phyloP scores from a whole-genome alignment of 176 grass and related monocot species.

The Cenchrus purpureus region DNA sequence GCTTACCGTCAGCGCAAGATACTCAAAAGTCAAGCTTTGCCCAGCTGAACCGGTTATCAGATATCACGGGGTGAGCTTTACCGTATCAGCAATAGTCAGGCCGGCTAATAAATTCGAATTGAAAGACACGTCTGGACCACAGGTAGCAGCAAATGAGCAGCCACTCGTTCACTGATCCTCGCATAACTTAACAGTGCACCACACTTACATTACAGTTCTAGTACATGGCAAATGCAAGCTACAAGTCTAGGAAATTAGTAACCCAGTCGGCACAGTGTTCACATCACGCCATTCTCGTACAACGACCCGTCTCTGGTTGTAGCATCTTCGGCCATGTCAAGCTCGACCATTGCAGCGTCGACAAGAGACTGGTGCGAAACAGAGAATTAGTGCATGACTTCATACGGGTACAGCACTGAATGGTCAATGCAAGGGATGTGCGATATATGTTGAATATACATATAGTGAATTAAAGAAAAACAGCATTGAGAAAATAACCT shows the following conservation, averaged over 20 bases:
- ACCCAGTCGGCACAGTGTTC: constrained; percentile 18
- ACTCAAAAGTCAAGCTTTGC: not conserved
- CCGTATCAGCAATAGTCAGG: constrained; percentile 18
- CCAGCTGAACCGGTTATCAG: not conserved
- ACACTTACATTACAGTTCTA: constrained; percentile 28
- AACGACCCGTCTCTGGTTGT: constrained; percentile 61
- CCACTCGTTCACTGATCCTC: not conserved
- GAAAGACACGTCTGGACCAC: not conserved
- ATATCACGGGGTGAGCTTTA: not conserved
- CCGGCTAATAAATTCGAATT: not conserved
- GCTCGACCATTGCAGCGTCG: constrained; percentile 53
- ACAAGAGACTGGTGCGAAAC: constrained; percentile 57
- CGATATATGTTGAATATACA: not conserved
- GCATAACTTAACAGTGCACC: not conserved
- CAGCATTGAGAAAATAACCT: constrained; percentile 41
- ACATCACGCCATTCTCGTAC: constrained; percentile 63
- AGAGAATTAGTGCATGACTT: not conserved
- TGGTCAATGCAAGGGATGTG: not conserved
- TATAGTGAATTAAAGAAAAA: not conserved
- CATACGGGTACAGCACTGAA: not conserved
- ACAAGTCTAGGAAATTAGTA: constrained; percentile 17
- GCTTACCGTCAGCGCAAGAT: not conserved
- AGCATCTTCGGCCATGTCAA: constrained; percentile 64
- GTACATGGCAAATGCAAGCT: constrained; percentile 23
- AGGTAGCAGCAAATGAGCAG: constrained; percentile 30